Evolutionary conservation across 441 rosid species (phyloP).

Genomic region (Bruguiera hainesii): DNA sequence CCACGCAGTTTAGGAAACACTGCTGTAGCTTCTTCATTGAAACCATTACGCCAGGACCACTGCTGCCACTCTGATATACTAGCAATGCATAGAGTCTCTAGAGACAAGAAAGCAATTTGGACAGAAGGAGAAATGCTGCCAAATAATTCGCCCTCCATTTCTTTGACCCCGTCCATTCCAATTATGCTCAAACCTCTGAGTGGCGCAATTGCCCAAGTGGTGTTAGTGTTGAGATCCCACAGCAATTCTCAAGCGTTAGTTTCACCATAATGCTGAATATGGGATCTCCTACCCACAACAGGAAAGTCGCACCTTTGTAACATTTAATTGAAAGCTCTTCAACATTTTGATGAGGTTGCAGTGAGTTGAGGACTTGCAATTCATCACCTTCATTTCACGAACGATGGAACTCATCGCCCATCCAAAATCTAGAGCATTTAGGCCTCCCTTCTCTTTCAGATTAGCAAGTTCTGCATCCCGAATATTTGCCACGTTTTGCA

Average conservation of each 20-base stretch:
- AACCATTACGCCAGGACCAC: not conserved
- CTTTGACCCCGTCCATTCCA: constrained; percentile 1
- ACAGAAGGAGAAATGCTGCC: not conserved
- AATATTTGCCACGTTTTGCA: constrained; percentile 8
- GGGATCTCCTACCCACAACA: constrained; percentile 15
- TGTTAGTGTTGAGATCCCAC: not conserved
- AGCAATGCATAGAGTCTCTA: not conserved
- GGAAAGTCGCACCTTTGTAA: constrained; percentile 11
- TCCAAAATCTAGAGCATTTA: not conserved
- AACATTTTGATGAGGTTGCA: constrained; percentile 15
- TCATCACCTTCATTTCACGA: not conserved
- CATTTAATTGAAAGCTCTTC: constrained; percentile 4
- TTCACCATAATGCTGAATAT: not conserved
- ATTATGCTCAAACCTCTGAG: not conserved
- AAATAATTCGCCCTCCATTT: constrained; percentile 5
- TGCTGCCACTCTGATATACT: not conserved
- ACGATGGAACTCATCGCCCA: constrained; percentile 1
- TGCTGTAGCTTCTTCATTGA: not conserved
- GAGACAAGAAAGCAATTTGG: not conserved
- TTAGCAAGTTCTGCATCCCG: not conserved
- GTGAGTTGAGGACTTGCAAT: constrained; percentile 6
- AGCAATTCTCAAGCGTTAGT: not conserved
- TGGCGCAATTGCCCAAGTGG: not conserved
- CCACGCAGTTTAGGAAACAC: not conserved
- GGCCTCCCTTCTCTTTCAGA: not conserved